Conservation (phyloP, 176 grass and related monocot genomes). For the Poa pratensis region DNA sequence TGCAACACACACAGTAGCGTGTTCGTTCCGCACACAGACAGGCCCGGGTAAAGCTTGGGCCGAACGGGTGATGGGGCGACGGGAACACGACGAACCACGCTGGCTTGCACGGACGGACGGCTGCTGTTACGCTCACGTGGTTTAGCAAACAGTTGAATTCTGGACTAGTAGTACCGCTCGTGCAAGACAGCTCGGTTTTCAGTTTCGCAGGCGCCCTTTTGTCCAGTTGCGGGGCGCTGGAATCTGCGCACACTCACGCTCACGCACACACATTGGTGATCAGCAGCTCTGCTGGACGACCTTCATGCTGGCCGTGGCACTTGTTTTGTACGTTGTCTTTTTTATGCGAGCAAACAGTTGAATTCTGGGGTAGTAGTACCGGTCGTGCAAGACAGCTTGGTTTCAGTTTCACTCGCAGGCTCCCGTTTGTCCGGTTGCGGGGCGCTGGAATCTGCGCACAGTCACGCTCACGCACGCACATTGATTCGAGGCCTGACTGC, state of each 20-base stretch:
- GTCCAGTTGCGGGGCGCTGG: conserved; percentile 49
- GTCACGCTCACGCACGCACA: not conserved
- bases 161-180: not conserved
- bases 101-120: not conserved
- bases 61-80: no score
- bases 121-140: not conserved
- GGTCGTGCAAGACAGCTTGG: no score
- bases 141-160: conserved; percentile 6
- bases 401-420: no score
- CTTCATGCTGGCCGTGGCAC: no score
- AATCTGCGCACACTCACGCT: conserved; percentile 28
- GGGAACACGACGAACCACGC: no score
- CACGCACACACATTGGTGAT: not conserved
- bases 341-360: no score
- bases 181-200: conserved; percentile 1
- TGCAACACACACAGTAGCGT: no score
- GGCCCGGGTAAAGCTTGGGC: no score
- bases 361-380: no score
- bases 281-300: no score
- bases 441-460: conserved; percentile 41
- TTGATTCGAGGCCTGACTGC: not conserved
- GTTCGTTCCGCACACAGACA: no score
- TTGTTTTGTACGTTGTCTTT: no score
- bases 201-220: not conserved
- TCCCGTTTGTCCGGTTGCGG: conserved; percentile 43